These are phyloP conservation scores for Lentinula detonsa DNA, from an alignment of 768 basidiomycete genomes.

Conservation along the genomic window DNA sequence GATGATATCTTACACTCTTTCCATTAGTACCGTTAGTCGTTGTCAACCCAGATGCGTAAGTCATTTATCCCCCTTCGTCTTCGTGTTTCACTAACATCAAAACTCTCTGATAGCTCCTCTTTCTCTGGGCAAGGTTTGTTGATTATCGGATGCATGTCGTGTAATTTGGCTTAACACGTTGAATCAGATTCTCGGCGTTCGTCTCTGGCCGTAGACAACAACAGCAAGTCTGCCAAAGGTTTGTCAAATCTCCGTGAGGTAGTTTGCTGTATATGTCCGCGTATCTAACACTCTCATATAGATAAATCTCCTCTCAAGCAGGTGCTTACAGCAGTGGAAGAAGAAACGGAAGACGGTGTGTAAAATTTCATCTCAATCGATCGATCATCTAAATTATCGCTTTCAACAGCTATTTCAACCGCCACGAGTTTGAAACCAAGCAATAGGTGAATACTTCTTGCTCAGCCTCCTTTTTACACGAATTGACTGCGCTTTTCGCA, in stretches of 20 bases:
- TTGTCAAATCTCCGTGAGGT: background rate
- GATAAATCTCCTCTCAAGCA: conserved; percentile 1
- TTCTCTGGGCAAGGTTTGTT: conserved; percentile 3
- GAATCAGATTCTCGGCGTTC: conserved; percentile 3
- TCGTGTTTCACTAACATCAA: background rate
- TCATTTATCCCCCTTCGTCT: background rate
- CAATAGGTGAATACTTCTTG: background rate
- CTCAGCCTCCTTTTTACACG: background rate
- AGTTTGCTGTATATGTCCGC: background rate
- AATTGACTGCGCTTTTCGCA: background rate
- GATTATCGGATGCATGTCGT: background rate
- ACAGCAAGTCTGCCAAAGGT: background rate
- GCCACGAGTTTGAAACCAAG: background rate
- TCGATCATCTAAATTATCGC: background rate
- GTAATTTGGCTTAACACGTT: too few species aligned
- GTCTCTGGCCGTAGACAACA: background rate
- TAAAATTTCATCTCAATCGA: background rate
- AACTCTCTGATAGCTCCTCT: background rate
- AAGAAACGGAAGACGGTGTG: background rate
- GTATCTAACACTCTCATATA: background rate
- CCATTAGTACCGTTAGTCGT: conserved; percentile 1
- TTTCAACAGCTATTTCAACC: background rate
- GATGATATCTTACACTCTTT: background rate
- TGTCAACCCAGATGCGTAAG: conserved; percentile 6
- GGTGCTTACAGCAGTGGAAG: conserved; percentile 4